Evolutionary conservation across 441 rosid species (phyloP), one percentile per base, ranked within the genome.

Genomic region (Euphorbia celastroides): DNA sequence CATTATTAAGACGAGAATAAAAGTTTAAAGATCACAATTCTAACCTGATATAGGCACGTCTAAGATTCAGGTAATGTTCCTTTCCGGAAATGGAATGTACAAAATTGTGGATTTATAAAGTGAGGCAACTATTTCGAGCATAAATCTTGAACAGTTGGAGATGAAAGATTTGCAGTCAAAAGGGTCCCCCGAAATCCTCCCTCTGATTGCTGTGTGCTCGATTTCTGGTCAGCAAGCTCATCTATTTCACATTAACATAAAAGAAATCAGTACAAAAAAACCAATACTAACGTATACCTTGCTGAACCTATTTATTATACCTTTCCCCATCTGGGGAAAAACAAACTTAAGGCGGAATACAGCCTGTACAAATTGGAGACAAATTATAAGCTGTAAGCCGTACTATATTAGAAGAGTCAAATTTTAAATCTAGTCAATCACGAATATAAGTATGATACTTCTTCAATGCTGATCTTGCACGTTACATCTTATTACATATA

Each of bases 141-240:
- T 2, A 63, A 38, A 63, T 63, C 57, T 63, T 63, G 66, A 63
- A 63, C 57, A 27, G 66, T 5, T 63, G 44, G 66, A 11, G 66
- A 63, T 48, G 66, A 63, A 63, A 63, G 12, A 48, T 48, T 63
- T 27, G 66, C 66, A 14, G 66, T 63, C 54, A 63, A 28, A 46
- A 63, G 66, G 27, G 66, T 89, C 54, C 99, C 97, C 17, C 91
- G 86, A 73, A 94, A 94, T 34, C 99, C 99, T 80, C 78, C 96
- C 78, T 94, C 96, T 5, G 83, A 71, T 77, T 78, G 84, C 62
- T 81, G 83, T 59, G 77, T 70, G 66, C 82, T 83, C 71, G 78
- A 68, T 76, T 85, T 89, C 78, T 81, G 84, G 60, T 78, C 90
- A 73, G 87, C 79, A 66, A 95, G 80, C 83, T 95, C 98, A 84